Base-by-base conservation (phyloP, 2,329 filamentous ascomycete species). In the Talaromyces piceae region DNA sequence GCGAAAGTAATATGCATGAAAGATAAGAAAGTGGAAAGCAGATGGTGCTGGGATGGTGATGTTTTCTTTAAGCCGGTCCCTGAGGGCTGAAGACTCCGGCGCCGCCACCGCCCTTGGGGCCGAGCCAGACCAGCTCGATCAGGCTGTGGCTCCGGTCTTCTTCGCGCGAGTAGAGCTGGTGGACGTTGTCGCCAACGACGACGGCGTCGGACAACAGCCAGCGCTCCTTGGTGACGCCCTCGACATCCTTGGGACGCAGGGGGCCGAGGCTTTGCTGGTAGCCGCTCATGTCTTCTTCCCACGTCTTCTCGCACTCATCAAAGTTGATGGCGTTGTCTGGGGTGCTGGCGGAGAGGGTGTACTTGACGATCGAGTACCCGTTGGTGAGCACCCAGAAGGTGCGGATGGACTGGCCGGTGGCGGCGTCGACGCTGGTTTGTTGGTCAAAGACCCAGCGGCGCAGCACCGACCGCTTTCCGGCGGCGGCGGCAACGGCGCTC, bases 371-470 rank as follows among this genome's bases (percentile, higher is more conserved):
- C 2, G 70, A 73, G 55, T 72, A 71, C 20, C 70, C 70, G 50
- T 73, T 73, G 51, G 70, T 73, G 53, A 73, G 53, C 11, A 73
- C 66, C 68, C 69, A 72, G 63, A 72, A 72, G 20, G 61, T 64
- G 45, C 67, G 66, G 47, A 59, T 57, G 4, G 63, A 62, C 47
- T 66, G 59, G 28, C 68, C 69, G 4, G 67, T 68, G 16, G 54
- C 47, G 45, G 60, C 60, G 59, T 68, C 67, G 41, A 69, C 52
- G 27, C 58, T 62, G 48, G 67, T 66, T 49, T 68, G 61, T 55
- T 71, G 67, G 55, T 72, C 69, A 44, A 73, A 72, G 43, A 70
- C 64, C 69, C 70, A 73, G 52, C 70, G 68, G 43, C 70, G 67
- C n/a, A 73, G 63, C 28, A 73, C 64, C 2, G 69, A 72, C 41